Conservation (phyloP, 2,329 filamentous ascomycete genomes). For the Aspergillus texensis region DNA sequence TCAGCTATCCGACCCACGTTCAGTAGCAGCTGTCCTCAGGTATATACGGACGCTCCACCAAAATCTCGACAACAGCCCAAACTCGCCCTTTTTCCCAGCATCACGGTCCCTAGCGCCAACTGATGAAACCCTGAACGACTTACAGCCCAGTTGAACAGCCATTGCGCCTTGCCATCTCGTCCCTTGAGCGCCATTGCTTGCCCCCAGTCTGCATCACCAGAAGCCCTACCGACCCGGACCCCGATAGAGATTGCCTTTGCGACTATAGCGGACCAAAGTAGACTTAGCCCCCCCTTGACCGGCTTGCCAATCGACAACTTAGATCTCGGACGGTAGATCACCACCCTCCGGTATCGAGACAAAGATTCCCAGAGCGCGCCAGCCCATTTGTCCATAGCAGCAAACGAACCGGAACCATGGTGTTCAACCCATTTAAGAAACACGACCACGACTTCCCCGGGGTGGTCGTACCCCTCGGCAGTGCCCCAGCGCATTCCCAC, state of each 20-base stretch:
- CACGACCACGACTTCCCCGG: slow-evolving; percentile 55
- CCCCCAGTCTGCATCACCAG: not conserved
- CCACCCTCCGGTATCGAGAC: slow-evolving; percentile 1
- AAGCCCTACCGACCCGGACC: not conserved
- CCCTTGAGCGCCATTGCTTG: not conserved
- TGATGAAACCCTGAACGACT: not conserved
- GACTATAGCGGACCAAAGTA: slow-evolving; percentile 14
- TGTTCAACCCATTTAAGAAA: slow-evolving; percentile 54
- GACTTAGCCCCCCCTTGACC: slow-evolving; percentile 11
- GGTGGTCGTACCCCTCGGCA: slow-evolving; percentile 53
- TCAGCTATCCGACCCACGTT: slow-evolving; percentile 16
- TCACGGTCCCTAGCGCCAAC: slow-evolving; percentile 5
- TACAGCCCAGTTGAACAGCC: not conserved
- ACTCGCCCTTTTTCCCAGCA: not conserved
- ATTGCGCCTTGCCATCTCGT: slow-evolving; percentile 10
- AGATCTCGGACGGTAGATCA: not conserved
- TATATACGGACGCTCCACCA: not conserved
- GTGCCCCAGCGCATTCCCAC: slow-evolving; percentile 41
- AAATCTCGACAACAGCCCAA: not conserved
- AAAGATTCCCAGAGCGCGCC: slow-evolving; percentile 5
- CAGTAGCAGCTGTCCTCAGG: slow-evolving; percentile 13
- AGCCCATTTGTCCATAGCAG: slow-evolving; percentile 19
- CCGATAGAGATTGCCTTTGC: slow-evolving; percentile 13
- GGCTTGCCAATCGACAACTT: slow-evolving; percentile 1
- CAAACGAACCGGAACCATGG: slow-evolving; percentile 27